Evolutionary conservation across 805 yeast species (phyloP).

Genomic region (Candida arabinofermentans): DNA sequence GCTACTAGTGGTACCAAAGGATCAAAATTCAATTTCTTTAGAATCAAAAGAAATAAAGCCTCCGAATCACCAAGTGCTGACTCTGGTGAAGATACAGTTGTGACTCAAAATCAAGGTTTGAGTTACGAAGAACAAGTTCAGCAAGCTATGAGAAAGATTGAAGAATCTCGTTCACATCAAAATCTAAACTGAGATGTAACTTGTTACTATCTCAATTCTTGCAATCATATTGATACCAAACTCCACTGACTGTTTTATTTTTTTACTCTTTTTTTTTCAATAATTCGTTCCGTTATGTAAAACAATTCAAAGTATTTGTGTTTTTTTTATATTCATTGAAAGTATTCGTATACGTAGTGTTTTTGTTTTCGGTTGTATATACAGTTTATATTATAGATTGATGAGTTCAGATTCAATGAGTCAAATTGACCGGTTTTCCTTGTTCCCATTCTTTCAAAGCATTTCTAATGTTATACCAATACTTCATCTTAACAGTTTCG

Average conservation of each 20-base stretch:
- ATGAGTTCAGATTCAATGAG: no score
- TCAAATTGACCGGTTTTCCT: slow-evolving; percentile 59
- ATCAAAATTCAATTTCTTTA: slow-evolving; percentile 3
- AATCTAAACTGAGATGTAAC: not conserved
- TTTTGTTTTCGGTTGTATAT: no score
- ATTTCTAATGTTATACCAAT: slow-evolving; percentile 74
- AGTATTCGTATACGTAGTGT: no score
- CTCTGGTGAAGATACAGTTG: not conserved
- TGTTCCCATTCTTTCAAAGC: slow-evolving; percentile 79
- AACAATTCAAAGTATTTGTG: no score
- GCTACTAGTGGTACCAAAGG: slow-evolving; percentile 1
- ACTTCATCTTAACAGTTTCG: slow-evolving; percentile 69
- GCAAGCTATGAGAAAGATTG: slow-evolving; percentile 2
- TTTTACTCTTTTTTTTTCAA: not conserved
- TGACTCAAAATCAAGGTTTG: not conserved
- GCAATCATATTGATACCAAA: no score
- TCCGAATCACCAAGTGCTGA: not conserved
- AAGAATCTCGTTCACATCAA: not conserved
- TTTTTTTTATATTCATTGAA: no score
- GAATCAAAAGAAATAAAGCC: not conserved
- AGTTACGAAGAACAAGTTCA: slow-evolving; percentile 5
- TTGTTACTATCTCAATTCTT: not conserved
- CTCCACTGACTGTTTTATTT: no score
- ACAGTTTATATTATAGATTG: no score
- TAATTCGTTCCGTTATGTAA: not conserved